Percentiles rank a stretch among this genome's conserved stretches.
These are phyloP conservation scores for Aspergillus brasiliensis DNA, from an alignment of 2,329 filamentous ascomycete genomes.

Conservation along the genomic window DNA sequence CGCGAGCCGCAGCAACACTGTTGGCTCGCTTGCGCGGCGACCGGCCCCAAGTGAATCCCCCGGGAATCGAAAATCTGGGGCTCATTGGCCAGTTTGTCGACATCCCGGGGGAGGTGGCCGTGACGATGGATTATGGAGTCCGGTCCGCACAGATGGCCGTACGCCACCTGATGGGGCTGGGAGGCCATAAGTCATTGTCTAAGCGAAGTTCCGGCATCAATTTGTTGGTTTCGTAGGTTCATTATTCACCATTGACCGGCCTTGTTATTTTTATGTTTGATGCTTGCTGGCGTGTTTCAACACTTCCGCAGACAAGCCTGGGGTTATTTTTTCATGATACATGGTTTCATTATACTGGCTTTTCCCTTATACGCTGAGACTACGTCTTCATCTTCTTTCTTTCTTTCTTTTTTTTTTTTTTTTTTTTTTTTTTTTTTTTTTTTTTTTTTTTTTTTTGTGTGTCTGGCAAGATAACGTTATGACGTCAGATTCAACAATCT, in stretches of 20 bases:
- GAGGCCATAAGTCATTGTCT: background rate
- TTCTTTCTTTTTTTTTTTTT: too few species aligned
- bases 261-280: background rate
- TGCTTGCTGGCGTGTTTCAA: too few species aligned
- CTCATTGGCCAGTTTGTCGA: conserved; percentile 25
- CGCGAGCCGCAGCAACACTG: conserved; percentile 42
- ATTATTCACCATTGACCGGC: background rate
- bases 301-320: too few species aligned
- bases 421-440: too few species aligned
- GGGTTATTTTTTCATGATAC: too few species aligned
- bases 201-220: conserved; percentile 6
- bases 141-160: conserved; percentile 24
- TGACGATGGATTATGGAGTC: conserved; percentile 23
- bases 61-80: conserved; percentile 17
- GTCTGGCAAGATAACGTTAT: too few species aligned
- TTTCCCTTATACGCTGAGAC: too few species aligned
- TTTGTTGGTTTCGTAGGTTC: background rate
- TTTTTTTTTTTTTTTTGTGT: too few species aligned
- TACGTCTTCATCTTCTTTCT: too few species aligned
- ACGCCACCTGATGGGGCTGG: conserved; percentile 20
- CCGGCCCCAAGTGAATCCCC: conserved; percentile 40
- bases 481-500: too few species aligned
- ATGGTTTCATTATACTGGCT: too few species aligned
- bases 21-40: conserved; percentile 39
- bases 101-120: conserved; percentile 16